phyloP scores from a whole-genome alignment of 2,329 filamentous ascomycete genomes.

The Apiospora malaysiana region DNA sequence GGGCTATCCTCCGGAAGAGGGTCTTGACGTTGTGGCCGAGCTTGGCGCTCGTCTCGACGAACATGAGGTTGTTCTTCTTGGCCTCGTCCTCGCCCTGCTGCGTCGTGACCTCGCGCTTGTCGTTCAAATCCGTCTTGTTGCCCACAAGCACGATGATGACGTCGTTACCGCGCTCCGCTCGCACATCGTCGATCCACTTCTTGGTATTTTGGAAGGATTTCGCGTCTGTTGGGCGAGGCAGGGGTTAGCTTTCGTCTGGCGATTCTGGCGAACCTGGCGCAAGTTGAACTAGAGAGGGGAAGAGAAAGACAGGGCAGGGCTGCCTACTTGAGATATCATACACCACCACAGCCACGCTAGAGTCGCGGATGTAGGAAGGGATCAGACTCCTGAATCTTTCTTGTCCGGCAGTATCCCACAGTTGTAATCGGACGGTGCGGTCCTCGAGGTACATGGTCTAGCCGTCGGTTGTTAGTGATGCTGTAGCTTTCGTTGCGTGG shows the following conservation, averaged over 20 bases:
- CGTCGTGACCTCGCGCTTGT: constrained; percentile 97
- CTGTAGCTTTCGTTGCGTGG: neutral
- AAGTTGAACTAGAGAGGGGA: no score
- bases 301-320: constrained; percentile 22
- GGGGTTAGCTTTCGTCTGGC: constrained; percentile 30
- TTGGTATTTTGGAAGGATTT: constrained; percentile 98
- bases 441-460: constrained; percentile 99
- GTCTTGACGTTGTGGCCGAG: constrained; percentile 97
- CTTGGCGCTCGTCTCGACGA: constrained; percentile 98
- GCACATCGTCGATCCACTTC: constrained; percentile 99
- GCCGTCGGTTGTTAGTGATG: neutral
- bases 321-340: constrained; percentile 91
- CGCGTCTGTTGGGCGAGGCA: constrained; percentile 60
- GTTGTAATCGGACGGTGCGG: constrained; percentile 92
- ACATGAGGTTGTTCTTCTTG: constrained; percentile 97
- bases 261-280: neutral
- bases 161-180: constrained; percentile 95
- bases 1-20: constrained; percentile 96
- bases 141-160: constrained; percentile 98
- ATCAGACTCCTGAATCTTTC: constrained; percentile 97
- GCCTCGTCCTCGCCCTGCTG: constrained; percentile 97
- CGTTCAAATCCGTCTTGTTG: constrained; percentile 98
- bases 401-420: constrained; percentile 98
- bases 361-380: constrained; percentile 98
- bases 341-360: constrained; percentile 95